Evolutionary conservation across 768 basidiomycete species (phyloP), one percentile per base, ranked within the genome.

Genomic region (Tricholoma bakamatsutake): DNA sequence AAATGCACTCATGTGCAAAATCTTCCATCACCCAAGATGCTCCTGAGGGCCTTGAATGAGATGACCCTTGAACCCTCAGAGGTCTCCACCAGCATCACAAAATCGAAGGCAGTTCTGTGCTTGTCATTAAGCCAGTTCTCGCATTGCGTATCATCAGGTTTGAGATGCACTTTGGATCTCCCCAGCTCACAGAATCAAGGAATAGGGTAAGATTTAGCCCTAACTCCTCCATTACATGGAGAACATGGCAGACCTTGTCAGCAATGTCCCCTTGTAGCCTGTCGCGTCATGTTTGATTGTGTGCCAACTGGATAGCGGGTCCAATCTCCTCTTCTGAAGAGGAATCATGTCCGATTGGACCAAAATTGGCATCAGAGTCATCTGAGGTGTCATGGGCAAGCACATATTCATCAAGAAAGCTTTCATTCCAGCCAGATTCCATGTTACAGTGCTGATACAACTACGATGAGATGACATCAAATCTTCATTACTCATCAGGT

Each of bases 101-200:
- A 51, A 72, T 68, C 0, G 17, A 27, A 2, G 60, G 62, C n/a
- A 72, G 61, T 50, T 64, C 62, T 0, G 50, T 48, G 35, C 65
- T 64, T 18, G 57, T 50, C 48, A 71, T 53, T 1, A 72, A 55
- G 6, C 55, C 50, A 5, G 61, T 59, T 4, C 68, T 53, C 27
- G 57, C 62, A 42, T 46, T 57, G 1, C 59, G 63, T n/a, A 70
- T 62, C 56, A 63, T 64, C 1, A 47, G 33, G 53, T 69, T 58
- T 12, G 51, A 35, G 17, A 33, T 65, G 39, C 70, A 71, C 0
- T 50, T 54, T 2, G 34, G 4, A 57, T 71, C 64, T 15, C 69
- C 69, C 69, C 70, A 72, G 56, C 63, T 66, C 27, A 74, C 13
- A 1, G 61, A 69, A 57, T 70, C 70, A 15, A 74, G 62, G 54